Conservation (phyloP, 192 early-diverging fungal species). For the Gryganskiella cystojenkinii region DNA sequence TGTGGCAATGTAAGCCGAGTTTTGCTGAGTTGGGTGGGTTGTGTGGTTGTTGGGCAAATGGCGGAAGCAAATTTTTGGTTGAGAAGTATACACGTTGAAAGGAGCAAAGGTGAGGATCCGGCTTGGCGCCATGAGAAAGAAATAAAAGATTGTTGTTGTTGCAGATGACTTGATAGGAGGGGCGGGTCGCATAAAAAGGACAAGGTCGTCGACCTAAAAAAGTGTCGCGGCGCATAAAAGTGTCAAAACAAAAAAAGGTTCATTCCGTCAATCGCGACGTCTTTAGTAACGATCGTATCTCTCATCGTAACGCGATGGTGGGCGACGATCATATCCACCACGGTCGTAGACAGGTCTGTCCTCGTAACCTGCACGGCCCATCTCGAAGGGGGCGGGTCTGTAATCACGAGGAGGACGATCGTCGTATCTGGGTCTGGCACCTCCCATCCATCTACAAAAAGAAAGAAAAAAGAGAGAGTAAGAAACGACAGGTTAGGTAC, state of each 20-base stretch:
- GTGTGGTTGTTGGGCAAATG: background rate
- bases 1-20: too few species aligned
- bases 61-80: too few species aligned
- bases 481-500: too few species aligned
- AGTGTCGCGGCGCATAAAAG: too few species aligned
- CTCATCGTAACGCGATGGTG: slow-evolving; percentile 44
- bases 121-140: background rate
- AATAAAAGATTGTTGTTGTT: background rate
- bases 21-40: too few species aligned
- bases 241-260: slow-evolving; percentile 2
- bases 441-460: slow-evolving; percentile 42
- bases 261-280: background rate
- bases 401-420: slow-evolving; percentile 52
- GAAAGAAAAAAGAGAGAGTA: background rate
- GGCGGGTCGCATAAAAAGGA: too few species aligned
- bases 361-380: slow-evolving; percentile 42
- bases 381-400: slow-evolving; percentile 30
- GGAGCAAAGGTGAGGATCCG: too few species aligned
- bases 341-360: slow-evolving; percentile 50
- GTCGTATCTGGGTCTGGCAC: slow-evolving; percentile 46
- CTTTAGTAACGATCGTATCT: slow-evolving; percentile 53
- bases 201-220: slow-evolving; percentile 4
- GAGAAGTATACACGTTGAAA: too few species aligned
- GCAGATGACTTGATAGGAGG: background rate
- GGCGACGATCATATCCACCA: slow-evolving; percentile 43